A percentile compares a stretch with the other conserved stretches of the same genome.
These are phyloP conservation scores for Porphyrellus sp. DNA, from an alignment of 1,284 basidiomycete genomes.

Conservation along the genomic window DNA sequence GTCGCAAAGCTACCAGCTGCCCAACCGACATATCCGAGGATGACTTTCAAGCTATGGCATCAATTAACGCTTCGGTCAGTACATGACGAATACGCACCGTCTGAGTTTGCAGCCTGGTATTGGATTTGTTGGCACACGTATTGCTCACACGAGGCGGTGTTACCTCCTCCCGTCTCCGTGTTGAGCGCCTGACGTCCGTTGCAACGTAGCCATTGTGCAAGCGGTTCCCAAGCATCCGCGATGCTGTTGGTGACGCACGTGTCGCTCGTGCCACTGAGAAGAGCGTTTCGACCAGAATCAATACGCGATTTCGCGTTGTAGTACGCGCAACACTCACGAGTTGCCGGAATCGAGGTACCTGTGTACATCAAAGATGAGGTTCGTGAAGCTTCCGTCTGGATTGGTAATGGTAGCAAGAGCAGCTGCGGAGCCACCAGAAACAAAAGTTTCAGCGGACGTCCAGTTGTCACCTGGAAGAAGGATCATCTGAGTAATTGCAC, in stretches of 20 bases:
- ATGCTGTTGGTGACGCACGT: slow-evolving; percentile 11
- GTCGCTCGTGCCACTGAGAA: slow-evolving; percentile 4
- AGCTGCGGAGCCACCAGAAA: slow-evolving; percentile 44
- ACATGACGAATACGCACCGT: slow-evolving; percentile 4
- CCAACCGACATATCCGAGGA: slow-evolving; percentile 16
- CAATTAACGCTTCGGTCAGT: not conserved
- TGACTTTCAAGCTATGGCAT: slow-evolving; percentile 3
- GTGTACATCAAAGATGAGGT: slow-evolving; percentile 17
- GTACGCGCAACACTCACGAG: slow-evolving; percentile 8
- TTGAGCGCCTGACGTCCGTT: slow-evolving; percentile 56
- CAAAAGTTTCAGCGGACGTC: slow-evolving; percentile 10
- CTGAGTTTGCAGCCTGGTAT: slow-evolving; percentile 15
- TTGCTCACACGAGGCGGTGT: slow-evolving; percentile 45
- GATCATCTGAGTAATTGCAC: slow-evolving; percentile 12
- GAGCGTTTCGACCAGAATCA: not conserved
- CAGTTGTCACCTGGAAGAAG: slow-evolving; percentile 14
- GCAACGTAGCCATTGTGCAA: slow-evolving; percentile 48
- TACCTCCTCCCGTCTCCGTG: slow-evolving; percentile 61
- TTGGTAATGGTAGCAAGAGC: slow-evolving; percentile 45
- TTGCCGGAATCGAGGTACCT: slow-evolving; percentile 14
- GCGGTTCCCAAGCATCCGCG: slow-evolving; percentile 39
- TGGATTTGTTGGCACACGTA: slow-evolving; percentile 46
- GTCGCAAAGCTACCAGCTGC: slow-evolving; percentile 12
- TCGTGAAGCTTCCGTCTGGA: slow-evolving; percentile 10
- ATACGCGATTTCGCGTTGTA: not conserved